These are phyloP conservation scores for Obelidium mucronatum DNA, from an alignment of 192 early-diverging fungal genomes.

Conservation along the genomic window DNA sequence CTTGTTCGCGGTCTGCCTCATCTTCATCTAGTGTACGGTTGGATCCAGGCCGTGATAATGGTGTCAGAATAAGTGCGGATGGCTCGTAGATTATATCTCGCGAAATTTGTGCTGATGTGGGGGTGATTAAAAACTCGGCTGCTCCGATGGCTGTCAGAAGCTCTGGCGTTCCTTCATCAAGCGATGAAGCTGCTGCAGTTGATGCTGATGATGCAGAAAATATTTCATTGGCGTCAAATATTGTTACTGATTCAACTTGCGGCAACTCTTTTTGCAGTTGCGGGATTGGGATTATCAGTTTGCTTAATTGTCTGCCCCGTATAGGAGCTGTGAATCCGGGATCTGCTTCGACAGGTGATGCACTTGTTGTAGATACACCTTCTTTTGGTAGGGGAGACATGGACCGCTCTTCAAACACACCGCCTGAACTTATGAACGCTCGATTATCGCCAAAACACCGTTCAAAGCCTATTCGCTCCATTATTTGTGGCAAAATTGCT, in stretches of 20 bases:
- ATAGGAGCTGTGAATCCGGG: not conserved
- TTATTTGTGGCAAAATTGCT: constrained; percentile 1
- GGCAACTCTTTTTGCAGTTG: not conserved
- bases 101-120: constrained; percentile 8
- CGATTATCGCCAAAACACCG: constrained; percentile 9
- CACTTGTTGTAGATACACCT: not conserved
- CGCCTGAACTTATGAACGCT: too few species aligned
- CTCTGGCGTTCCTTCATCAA: not conserved
- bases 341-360: not conserved
- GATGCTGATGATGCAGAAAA: not conserved
- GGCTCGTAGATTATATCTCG: constrained; percentile 22
- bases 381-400: not conserved
- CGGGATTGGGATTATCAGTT: not conserved
- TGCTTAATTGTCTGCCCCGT: not conserved
- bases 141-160: not conserved
- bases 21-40: constrained; percentile 30
- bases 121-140: constrained; percentile 12
- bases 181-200: too few species aligned
- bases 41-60: constrained; percentile 28
- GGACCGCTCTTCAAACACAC: not conserved
- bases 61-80: constrained; percentile 10
- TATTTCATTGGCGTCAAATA: constrained; percentile 5
- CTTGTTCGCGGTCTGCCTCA: constrained; percentile 32
- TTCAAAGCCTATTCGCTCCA: constrained; percentile 31
- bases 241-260: not conserved